Evolutionary conservation across 2,329 filamentous ascomycete genomes (phyloP).

Genomic region (Colletotrichum lini): DNA sequence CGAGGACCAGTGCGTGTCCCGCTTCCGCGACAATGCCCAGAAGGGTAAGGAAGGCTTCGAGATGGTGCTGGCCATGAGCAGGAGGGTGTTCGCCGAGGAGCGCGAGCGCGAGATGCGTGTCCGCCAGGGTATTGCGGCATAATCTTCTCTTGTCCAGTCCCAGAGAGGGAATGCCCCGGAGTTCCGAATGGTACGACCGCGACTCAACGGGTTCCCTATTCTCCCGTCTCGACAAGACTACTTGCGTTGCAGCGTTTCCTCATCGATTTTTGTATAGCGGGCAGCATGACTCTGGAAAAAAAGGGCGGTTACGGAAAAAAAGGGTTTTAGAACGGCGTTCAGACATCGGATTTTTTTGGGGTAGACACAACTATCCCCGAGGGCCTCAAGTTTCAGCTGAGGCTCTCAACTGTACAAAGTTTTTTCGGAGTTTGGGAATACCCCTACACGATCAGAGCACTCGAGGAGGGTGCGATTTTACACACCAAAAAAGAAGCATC

Average conservation of each 20-base stretch:
- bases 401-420: conserved; percentile 26
- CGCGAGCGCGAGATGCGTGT: conserved; percentile 69
- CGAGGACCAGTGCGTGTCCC: conserved; percentile 89
- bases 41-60: conserved; percentile 97
- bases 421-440: conserved; percentile 35
- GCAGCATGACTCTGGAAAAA: conserved; percentile 19
- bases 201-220: neutral
- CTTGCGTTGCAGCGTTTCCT: conserved; percentile 30
- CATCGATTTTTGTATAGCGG: conserved; percentile 31
- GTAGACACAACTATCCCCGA: neutral
- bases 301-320: conserved; percentile 28
- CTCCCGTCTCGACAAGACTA: neutral
- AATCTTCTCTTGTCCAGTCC: neutral
- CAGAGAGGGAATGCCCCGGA: neutral
- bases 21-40: conserved; percentile 91
- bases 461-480: conserved; percentile 3
- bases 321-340: conserved; percentile 34
- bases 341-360: neutral
- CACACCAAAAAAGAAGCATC: conserved; percentile 3
- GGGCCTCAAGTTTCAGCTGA: neutral
- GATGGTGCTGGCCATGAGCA: conserved; percentile 91
- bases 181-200: neutral
- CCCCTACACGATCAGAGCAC: conserved; percentile 38
- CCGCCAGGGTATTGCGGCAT: conserved; percentile 38
- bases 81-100: conserved; percentile 92